Evolutionary conservation across 2,329 filamentous ascomycete species (phyloP).

Genomic region (Nemania sp.): DNA sequence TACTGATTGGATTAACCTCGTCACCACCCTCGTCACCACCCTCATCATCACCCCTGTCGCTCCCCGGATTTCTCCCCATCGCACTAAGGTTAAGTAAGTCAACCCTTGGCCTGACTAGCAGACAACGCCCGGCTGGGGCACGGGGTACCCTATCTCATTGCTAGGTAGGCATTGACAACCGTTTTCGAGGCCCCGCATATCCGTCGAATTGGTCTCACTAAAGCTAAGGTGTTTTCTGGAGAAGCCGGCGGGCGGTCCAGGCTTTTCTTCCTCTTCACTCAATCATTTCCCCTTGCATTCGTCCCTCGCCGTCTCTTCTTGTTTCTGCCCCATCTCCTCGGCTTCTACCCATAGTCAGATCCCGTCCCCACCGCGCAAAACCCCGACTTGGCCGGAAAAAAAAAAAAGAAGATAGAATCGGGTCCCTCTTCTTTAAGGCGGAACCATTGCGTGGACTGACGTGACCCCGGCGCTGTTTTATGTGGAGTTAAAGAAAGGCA

Average conservation of each 20-base stretch:
- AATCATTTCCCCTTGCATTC: conserved; percentile 24
- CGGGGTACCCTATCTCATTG: conserved; percentile 7
- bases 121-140: conserved; percentile 14
- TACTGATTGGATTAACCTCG: too few relatives aligned
- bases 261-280: conserved; percentile 33
- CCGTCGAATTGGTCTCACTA: conserved; percentile 7
- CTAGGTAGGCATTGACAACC: background rate
- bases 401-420: background rate
- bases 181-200: conserved; percentile 23
- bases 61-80: conserved; percentile 26
- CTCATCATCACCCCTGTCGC: conserved; percentile 19
- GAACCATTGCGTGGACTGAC: conserved; percentile 5
- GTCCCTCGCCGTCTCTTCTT: background rate
- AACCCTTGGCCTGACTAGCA: conserved; percentile 15
- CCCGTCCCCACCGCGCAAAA: background rate
- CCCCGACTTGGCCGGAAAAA: background rate
- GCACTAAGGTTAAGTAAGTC: conserved; percentile 2
- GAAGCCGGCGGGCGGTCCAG: conserved; percentile 29
- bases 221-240: conserved; percentile 19
- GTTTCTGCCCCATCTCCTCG: conserved; percentile 11
- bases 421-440: background rate
- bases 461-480: background rate
- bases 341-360: background rate
- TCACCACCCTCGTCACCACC: conserved; percentile 4
- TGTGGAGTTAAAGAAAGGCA: conserved; percentile 7